Evolutionary conservation across 2,329 filamentous ascomycete species (phyloP).

Genomic region (Fusarium buxicola): DNA sequence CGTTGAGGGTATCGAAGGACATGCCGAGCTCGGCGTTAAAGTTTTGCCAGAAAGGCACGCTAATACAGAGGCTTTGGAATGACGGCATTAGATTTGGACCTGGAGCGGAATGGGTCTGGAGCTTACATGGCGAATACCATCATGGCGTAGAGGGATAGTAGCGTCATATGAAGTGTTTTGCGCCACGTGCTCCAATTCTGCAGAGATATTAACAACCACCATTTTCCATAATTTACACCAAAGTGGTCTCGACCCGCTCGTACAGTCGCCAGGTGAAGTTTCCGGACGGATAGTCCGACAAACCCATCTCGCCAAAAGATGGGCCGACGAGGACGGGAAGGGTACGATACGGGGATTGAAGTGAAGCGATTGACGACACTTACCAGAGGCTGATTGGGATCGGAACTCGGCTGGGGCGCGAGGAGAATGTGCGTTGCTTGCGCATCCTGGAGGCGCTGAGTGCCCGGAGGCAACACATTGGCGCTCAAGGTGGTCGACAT

Average conservation of each 20-base stretch:
- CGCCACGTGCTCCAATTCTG: constrained; percentile 35
- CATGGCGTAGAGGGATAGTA: constrained; percentile 30
- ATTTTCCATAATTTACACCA: too few relatives aligned
- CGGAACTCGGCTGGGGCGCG: constrained; percentile 33
- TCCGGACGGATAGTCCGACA: too few relatives aligned
- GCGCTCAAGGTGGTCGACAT: neutral
- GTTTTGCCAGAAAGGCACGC: constrained; percentile 34
- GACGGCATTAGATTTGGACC: neutral
- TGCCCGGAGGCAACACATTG: constrained; percentile 27
- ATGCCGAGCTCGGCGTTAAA: constrained; percentile 35
- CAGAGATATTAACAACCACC: neutral
- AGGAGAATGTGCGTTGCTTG: constrained; percentile 27
- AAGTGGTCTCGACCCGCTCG: too few relatives aligned
- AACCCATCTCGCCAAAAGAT: too few relatives aligned
- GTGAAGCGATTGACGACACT: neutral
- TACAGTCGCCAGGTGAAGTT: too few relatives aligned
- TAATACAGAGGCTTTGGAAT: constrained; percentile 27
- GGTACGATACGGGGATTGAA: too few relatives aligned
- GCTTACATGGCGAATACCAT: constrained; percentile 38
- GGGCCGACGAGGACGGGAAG: too few relatives aligned
- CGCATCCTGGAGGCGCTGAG: constrained; percentile 29
- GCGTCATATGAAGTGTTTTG: constrained; percentile 24
- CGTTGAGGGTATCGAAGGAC: constrained; percentile 41
- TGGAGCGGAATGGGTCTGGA: rapidly evolving
- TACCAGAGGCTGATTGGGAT: constrained; percentile 36